phyloP scores from a whole-genome alignment of 176 grass and related monocot species.

The Paspalum vaginatum region DNA sequence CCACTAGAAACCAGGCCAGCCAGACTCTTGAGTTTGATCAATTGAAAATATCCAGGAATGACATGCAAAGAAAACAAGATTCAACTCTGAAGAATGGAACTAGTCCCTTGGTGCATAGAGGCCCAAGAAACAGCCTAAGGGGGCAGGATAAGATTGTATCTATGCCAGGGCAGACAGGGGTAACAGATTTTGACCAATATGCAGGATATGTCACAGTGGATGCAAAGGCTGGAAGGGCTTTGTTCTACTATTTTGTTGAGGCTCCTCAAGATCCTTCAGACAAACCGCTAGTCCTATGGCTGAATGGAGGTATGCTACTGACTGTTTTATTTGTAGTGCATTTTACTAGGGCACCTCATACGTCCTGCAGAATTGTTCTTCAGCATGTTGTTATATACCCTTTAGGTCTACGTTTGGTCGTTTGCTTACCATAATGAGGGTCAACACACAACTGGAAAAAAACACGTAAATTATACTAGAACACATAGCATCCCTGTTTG shows the following conservation, averaged over 20 bases:
- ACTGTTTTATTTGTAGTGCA: not conserved
- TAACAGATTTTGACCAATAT: slow-evolving; percentile 62
- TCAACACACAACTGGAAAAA: not conserved
- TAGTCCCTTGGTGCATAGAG: slow-evolving; percentile 16
- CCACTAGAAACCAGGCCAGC: slow-evolving; percentile 35
- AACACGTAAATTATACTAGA: not conserved
- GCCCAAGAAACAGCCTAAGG: slow-evolving; percentile 25
- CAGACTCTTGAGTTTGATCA: slow-evolving; percentile 42
- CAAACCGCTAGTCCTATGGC: slow-evolving; percentile 74
- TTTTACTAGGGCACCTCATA: slow-evolving; percentile 14
- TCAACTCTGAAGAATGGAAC: slow-evolving; percentile 7
- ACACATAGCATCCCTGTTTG: not conserved
- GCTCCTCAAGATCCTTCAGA: slow-evolving; percentile 41
- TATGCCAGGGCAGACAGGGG: slow-evolving; percentile 58
- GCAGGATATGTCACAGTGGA: slow-evolving; percentile 70
- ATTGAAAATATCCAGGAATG: slow-evolving; percentile 37
- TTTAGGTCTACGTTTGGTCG: not conserved
- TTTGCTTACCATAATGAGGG: not conserved
- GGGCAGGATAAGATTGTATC: slow-evolving; percentile 51
- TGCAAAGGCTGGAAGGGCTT: slow-evolving; percentile 54
- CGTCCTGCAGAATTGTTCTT: slow-evolving; percentile 1
- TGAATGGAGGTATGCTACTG: slow-evolving; percentile 66
- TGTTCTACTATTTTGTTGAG: slow-evolving; percentile 88
- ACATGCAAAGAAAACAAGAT: slow-evolving; percentile 33
- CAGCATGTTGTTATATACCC: not conserved